Evolutionary conservation across 306 rosid genomes (phyloP).

Genomic region (Notholithocarpus densiflorus): DNA sequence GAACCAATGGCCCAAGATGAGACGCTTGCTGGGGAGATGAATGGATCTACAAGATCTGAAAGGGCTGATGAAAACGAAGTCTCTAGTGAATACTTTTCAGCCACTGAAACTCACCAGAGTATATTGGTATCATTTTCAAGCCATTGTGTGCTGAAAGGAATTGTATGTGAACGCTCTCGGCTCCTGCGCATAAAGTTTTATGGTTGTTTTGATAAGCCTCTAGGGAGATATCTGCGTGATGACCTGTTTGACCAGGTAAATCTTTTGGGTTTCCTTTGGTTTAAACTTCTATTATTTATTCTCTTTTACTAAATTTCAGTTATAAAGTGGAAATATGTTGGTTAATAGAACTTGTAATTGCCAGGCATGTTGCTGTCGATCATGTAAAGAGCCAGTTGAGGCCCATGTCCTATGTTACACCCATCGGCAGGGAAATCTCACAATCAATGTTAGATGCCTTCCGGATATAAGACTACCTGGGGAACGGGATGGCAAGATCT

Average conservation of each 20-base stretch:
- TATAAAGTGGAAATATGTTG: constrained; percentile 10
- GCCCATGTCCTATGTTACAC: constrained; percentile 80
- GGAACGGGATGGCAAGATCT: constrained; percentile 84
- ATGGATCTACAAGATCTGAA: constrained; percentile 36
- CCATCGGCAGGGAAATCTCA: constrained; percentile 95
- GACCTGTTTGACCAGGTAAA: constrained; percentile 79
- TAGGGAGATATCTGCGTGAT: constrained; percentile 88
- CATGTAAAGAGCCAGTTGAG: constrained; percentile 77
- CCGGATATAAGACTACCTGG: constrained; percentile 81
- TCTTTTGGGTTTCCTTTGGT: neutral
- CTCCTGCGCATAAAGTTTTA: constrained; percentile 93
- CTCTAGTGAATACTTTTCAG: constrained; percentile 78
- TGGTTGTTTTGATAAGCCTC: constrained; percentile 91
- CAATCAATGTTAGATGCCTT: constrained; percentile 80
- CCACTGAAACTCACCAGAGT: constrained; percentile 86
- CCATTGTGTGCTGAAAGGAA: constrained; percentile 76
- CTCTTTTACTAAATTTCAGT: constrained; percentile 13
- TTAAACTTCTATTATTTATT: neutral
- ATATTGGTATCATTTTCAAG: constrained; percentile 94
- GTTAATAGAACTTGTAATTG: constrained; percentile 12
- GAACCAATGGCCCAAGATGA: constrained; percentile 41
- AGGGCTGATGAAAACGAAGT: constrained; percentile 54
- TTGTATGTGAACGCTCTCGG: constrained; percentile 79
- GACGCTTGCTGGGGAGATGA: constrained; percentile 43
- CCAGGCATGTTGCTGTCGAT: constrained; percentile 64